These are phyloP conservation scores for Exobasidium cylindrosporum DNA, from an alignment of 1,284 basidiomycete genomes.

Conservation along the genomic window DNA sequence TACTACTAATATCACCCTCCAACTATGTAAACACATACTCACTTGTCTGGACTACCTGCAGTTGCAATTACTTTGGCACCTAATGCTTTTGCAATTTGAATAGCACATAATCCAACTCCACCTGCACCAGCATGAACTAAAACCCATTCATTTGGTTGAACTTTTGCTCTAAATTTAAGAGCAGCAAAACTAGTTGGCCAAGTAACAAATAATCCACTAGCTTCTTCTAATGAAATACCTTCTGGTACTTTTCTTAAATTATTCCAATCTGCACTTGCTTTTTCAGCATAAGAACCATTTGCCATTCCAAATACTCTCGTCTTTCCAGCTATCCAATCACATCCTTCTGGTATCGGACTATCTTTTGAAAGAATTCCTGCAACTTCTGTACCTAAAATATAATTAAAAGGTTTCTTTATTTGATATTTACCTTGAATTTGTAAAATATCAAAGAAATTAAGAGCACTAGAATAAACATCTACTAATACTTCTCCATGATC, in stretches of 20 bases:
- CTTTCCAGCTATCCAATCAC: slow-evolving; percentile 73
- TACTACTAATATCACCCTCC: no score
- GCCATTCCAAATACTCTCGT: slow-evolving; percentile 84
- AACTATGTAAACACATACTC: no score
- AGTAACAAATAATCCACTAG: slow-evolving; percentile 57
- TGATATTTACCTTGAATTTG: slow-evolving; percentile 46
- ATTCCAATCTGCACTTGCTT: slow-evolving; percentile 46
- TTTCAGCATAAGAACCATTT: slow-evolving; percentile 75
- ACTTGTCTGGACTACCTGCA: slow-evolving; percentile 40
- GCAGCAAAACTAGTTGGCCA: slow-evolving; percentile 51
- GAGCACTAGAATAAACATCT: slow-evolving; percentile 57
- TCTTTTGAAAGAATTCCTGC: slow-evolving; percentile 71
- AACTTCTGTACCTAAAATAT: slow-evolving; percentile 63
- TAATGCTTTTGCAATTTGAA: slow-evolving; percentile 49
- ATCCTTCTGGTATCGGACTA: slow-evolving; percentile 78
- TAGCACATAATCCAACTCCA: slow-evolving; percentile 75
- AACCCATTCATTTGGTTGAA: slow-evolving; percentile 40
- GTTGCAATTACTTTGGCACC: slow-evolving; percentile 49
- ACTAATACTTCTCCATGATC: slow-evolving; percentile 38
- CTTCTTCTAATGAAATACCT: slow-evolving; percentile 68
- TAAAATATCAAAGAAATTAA: slow-evolving; percentile 50
- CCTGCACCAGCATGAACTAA: slow-evolving; percentile 59
- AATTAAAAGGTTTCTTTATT: slow-evolving; percentile 47
- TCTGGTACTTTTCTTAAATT: slow-evolving; percentile 65
- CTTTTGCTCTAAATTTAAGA: slow-evolving; percentile 34